A percentile compares a stretch with the other conserved stretches of the same genome.
phyloP scores from a whole-genome alignment of 495 filamentous ascomycete species.

The Articulospora tetracladia region DNA sequence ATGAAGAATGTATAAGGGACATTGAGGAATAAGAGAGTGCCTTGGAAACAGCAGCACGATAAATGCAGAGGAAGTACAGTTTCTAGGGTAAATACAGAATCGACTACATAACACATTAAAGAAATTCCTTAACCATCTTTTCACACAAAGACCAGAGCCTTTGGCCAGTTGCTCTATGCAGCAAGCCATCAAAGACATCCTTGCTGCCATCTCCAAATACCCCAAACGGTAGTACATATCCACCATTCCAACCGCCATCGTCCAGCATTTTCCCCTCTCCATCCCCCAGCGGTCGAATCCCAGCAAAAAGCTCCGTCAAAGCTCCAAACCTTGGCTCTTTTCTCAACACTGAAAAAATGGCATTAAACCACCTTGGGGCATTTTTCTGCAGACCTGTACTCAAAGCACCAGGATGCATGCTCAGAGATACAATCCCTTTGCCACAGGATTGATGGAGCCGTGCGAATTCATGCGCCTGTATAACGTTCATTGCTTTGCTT shows the following conservation, averaged over 20 bases:
- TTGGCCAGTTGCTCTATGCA: neutral
- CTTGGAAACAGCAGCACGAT: too few species aligned
- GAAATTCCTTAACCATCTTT: constrained; percentile 3
- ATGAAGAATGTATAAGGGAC: too few species aligned
- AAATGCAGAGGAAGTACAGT: too few species aligned
- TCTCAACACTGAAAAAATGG: neutral
- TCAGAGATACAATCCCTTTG: constrained; percentile 24
- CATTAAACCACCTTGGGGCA: neutral
- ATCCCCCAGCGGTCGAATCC: constrained; percentile 14
- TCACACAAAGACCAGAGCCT: neutral
- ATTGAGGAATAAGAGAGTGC: too few species aligned
- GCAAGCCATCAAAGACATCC: constrained; percentile 5
- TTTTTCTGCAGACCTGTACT: constrained; percentile 19
- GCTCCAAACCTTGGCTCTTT: constrained; percentile 29
- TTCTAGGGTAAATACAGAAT: too few species aligned
- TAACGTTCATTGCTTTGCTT: constrained; percentile 25
- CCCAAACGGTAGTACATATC: neutral
- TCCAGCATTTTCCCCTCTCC: constrained; percentile 2
- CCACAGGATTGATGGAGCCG: constrained; percentile 9
- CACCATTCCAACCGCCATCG: constrained; percentile 10
- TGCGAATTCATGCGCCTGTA: constrained; percentile 24
- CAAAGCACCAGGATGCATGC: constrained; percentile 27
- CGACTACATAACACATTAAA: too few species aligned
- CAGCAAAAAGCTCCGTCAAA: constrained; percentile 40
- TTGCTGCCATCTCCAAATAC: constrained; percentile 2